Conservation (phyloP, 2,329 filamentous ascomycete species). For the Colletotrichum falcatum region DNA sequence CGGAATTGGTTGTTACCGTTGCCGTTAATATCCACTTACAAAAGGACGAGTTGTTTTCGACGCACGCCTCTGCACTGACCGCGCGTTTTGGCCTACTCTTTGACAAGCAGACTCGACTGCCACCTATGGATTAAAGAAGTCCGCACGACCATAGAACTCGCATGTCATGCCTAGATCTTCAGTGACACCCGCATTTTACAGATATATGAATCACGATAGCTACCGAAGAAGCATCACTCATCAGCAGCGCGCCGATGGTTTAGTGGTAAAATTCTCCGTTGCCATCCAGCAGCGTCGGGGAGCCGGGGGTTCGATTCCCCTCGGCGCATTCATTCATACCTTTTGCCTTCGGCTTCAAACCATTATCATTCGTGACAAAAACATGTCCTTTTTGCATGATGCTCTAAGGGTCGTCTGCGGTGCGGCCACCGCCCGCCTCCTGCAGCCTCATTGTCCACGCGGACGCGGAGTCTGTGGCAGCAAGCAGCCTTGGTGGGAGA, state of each 20-base stretch:
- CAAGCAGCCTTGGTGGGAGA: too few relatives aligned
- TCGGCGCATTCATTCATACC: background rate
- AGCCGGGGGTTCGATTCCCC: slow-evolving; percentile 37
- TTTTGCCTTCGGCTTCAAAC: background rate
- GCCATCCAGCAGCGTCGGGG: slow-evolving; percentile 34
- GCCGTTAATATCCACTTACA: background rate
- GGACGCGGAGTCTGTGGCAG: too few relatives aligned
- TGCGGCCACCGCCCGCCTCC: too few relatives aligned
- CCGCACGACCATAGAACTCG: background rate
- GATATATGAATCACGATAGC: background rate
- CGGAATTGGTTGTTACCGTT: background rate
- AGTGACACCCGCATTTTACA: background rate
- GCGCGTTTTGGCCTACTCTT: slow-evolving; percentile 63
- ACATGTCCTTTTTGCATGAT: background rate
- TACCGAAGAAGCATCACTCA: too few relatives aligned
- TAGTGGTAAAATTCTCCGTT: slow-evolving; percentile 39
- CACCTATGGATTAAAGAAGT: too few relatives aligned
- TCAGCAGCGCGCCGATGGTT: slow-evolving; percentile 34
- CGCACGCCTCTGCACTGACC: slow-evolving; percentile 52
- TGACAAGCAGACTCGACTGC: too few relatives aligned
- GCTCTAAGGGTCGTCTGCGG: too few relatives aligned
- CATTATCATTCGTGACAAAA: background rate
- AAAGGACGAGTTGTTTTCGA: background rate
- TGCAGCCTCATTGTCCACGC: too few relatives aligned
- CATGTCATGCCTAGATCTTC: background rate